A percentile compares a stretch with the other conserved stretches of the same genome.
Evolutionary conservation across 495 filamentous ascomycete genomes (phyloP).

Genomic region (Annulohypoxylon bovei): DNA sequence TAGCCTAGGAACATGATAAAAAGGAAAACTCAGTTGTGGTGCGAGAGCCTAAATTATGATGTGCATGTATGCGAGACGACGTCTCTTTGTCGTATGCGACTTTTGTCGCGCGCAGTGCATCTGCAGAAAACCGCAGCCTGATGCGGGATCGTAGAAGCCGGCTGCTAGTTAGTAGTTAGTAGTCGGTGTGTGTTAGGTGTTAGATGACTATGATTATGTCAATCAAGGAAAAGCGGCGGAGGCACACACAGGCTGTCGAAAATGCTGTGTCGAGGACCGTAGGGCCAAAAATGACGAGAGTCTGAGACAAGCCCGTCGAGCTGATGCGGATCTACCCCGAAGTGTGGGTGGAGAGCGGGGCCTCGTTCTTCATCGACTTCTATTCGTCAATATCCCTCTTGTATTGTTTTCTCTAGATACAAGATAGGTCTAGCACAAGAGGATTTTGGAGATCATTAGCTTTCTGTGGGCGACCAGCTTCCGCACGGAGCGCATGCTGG

Average conservation of each 20-base stretch:
- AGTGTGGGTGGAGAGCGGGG: slow-evolving; percentile 30
- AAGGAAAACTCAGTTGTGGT: background rate
- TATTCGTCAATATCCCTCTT: slow-evolving; percentile 6
- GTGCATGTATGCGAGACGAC: slow-evolving; percentile 29
- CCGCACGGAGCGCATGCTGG: slow-evolving; percentile 35
- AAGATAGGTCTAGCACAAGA: slow-evolving; percentile 10
- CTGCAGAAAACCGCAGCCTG: slow-evolving; percentile 31
- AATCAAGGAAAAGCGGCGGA: slow-evolving; percentile 22
- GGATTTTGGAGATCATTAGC: slow-evolving; percentile 25
- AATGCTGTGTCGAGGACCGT: slow-evolving; percentile 27
- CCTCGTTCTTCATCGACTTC: slow-evolving; percentile 32
- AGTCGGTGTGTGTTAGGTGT: background rate
- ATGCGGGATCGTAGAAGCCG: background rate
- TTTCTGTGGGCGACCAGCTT: slow-evolving; percentile 22
- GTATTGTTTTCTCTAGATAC: slow-evolving; percentile 10
- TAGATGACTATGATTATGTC: background rate
- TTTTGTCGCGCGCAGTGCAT: slow-evolving; percentile 26
- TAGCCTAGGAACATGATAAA: slow-evolving; percentile 10
- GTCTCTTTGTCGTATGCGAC: slow-evolving; percentile 29
- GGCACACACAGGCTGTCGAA: slow-evolving; percentile 14
- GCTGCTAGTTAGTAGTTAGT: background rate
- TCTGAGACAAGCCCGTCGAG: slow-evolving; percentile 34
- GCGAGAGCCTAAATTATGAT: slow-evolving; percentile 31
- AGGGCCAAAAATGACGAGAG: slow-evolving; percentile 36
- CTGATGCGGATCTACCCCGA: slow-evolving; percentile 41